phyloP scores from a whole-genome alignment of 2,329 filamentous ascomycete genomes.

The Aspergillus sp. region DNA sequence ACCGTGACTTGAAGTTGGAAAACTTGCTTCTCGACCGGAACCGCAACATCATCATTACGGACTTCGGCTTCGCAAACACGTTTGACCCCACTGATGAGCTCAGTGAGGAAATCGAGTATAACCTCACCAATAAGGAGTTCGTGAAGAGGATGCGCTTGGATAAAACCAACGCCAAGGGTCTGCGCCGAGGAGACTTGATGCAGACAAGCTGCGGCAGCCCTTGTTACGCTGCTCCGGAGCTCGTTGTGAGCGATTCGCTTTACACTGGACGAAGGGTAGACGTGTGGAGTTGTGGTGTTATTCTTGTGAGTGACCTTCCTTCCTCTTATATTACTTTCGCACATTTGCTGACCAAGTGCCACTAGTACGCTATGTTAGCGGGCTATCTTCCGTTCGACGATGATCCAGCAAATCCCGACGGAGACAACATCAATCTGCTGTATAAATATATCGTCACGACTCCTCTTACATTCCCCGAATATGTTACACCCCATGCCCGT shows the following conservation, averaged over 20 bases:
- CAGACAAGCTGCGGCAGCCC: conserved; percentile 98
- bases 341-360: neutral
- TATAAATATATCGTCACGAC: conserved; percentile 99
- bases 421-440: conserved; percentile 96
- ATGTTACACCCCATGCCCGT: conserved; percentile 93
- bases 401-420: conserved; percentile 95
- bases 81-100: conserved; percentile 89
- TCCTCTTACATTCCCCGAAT: conserved; percentile 95
- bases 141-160: conserved; percentile 86
- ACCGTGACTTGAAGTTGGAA: conserved; percentile 94
- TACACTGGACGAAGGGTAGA: conserved; percentile 98
- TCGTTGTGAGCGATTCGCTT: conserved; percentile 94
- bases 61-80: conserved; percentile 98
- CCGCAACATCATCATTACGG: conserved; percentile 98
- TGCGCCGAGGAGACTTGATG: conserved; percentile 90
- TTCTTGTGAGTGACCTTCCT: conserved; percentile 67
- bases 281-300: conserved; percentile 99
- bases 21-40: conserved; percentile 94
- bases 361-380: conserved; percentile 96
- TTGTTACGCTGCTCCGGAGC: conserved; percentile 93
- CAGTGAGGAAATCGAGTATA: conserved; percentile 84
- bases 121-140: conserved; percentile 81
- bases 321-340: neutral
- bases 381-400: conserved; percentile 98
- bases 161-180: conserved; percentile 70